Evolutionary conservation across 164 flowering plant genomes (phyloP), one percentile per base, ranked within the genome.

Genomic region (Litsea cubeba): DNA sequence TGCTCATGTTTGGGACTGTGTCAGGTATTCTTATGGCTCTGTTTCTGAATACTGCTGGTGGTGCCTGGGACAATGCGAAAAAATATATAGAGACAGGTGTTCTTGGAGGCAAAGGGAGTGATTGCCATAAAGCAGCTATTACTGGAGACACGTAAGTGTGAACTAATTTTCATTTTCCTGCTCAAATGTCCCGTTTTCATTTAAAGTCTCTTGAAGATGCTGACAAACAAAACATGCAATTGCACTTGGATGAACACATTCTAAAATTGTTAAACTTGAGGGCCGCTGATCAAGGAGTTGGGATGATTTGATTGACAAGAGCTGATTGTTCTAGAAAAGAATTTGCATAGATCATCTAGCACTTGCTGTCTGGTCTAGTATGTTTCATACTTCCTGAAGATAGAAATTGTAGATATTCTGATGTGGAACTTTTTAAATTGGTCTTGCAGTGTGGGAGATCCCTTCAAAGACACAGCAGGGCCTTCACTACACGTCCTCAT

Each of bases 31-130:
- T 95, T 3, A 95, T 95, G 99, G 99, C 99, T 68, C 97, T 95
- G 72, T 95, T 95, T 87, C 86, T 95, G 51, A 95, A 95, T 78
- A 95, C 99, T 63, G 85, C 99, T 12, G 98, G 99, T 76, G 99
- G 99, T 72, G 99, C 99, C 17, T 93, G 97, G 98, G 99, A 95
- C 81, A 95, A 95, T 79, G 99, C 99, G 35, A 95, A 95, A 88
- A 95, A 95, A 83, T 95, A 81, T 71, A 95, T 95, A 67, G 99
- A 95, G 78, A 95, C 97, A 1, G 99, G 99, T 8, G 97, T 92
- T 70, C 88, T 93, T 58, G 99, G 99, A 70, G 99, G 99, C 81
- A 95, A 95, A 82, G 99, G 99, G 32, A 93, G 99, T 70, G 99
- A 93, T 46, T 80, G 87, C 70, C 99, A 95, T 75, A 93, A 95